Conservation (phyloP, 1,284 basidiomycete genomes). For the Trichosporon asahii region DNA sequence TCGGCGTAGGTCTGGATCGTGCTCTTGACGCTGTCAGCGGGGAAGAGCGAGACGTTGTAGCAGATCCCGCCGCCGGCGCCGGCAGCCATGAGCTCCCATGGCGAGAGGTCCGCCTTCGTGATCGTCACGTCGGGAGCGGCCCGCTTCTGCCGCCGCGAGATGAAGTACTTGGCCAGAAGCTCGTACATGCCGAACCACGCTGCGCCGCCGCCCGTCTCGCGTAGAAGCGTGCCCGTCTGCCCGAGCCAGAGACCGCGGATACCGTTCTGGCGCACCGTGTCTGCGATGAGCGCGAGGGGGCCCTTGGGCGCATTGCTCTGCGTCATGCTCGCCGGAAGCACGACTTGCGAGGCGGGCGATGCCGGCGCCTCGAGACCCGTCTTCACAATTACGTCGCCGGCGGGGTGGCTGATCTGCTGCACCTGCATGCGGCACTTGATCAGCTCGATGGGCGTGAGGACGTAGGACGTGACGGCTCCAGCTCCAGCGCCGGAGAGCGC, state of each 20-base stretch:
- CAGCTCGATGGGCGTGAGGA: slow-evolving; percentile 84
- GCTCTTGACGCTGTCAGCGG: slow-evolving; percentile 91
- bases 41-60: slow-evolving; percentile 80
- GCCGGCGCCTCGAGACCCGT: slow-evolving; percentile 28
- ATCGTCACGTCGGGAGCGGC: slow-evolving; percentile 25
- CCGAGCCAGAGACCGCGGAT: slow-evolving; percentile 79
- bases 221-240: slow-evolving; percentile 77
- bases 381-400: slow-evolving; percentile 18
- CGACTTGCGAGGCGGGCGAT: slow-evolving; percentile 25
- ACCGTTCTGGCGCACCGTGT: slow-evolving; percentile 65
- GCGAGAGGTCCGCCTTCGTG: slow-evolving; percentile 60
- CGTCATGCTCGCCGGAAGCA: slow-evolving; percentile 22
- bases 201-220: slow-evolving; percentile 80
- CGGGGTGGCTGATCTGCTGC: slow-evolving; percentile 64
- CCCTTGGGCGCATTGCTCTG: slow-evolving; percentile 55
- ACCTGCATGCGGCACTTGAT: slow-evolving; percentile 96
- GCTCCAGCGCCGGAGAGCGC: slow-evolving; percentile 74
- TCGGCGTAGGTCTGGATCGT: slow-evolving; percentile 93
- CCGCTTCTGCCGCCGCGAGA: slow-evolving; percentile 51
- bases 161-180: slow-evolving; percentile 61
- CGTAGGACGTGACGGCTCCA: slow-evolving; percentile 74
- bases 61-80: slow-evolving; percentile 83
- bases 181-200: slow-evolving; percentile 90
- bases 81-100: slow-evolving; percentile 77
- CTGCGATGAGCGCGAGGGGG: slow-evolving; percentile 65